Conservation (phyloP, 495 filamentous ascomycete species). For the Neurospora terricola region DNA sequence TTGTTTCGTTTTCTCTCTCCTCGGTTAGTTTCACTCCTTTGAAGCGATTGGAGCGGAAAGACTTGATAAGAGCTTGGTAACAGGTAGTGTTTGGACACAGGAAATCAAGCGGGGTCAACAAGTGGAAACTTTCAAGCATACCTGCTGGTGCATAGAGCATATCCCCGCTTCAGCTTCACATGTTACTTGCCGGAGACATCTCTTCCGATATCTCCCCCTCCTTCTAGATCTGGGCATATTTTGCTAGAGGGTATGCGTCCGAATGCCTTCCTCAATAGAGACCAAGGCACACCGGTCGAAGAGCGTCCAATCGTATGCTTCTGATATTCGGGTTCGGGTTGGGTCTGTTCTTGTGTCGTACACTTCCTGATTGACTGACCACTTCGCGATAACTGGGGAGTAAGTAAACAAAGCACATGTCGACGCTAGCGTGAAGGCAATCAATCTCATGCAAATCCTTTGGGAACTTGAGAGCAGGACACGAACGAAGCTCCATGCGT, state of each 20-base stretch:
- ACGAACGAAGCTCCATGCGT: no score
- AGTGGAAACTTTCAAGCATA: neutral
- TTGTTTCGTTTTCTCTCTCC: neutral
- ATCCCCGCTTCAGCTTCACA: neutral
- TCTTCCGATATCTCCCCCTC: neutral
- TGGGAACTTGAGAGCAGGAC: no score
- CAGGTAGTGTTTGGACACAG: no score
- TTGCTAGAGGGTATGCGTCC: neutral
- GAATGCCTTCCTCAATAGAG: neutral
- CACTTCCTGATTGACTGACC: neutral
- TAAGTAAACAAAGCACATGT: neutral
- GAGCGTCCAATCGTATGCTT: neutral
- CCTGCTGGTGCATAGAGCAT: neutral
- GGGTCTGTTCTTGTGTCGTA: neutral
- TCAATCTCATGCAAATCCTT: no score
- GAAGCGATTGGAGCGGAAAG: no score
- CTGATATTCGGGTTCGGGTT: neutral
- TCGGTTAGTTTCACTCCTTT: neutral
- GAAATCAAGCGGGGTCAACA: neutral
- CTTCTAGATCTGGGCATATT: neutral
- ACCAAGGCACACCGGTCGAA: neutral
- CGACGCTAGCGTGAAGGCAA: neutral
- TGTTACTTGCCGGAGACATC: neutral
- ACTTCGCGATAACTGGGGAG: neutral
- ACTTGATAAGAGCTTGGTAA: neutral